Evolutionary conservation across 345 rosid genomes (phyloP).

Genomic region (Citrus sp.): DNA sequence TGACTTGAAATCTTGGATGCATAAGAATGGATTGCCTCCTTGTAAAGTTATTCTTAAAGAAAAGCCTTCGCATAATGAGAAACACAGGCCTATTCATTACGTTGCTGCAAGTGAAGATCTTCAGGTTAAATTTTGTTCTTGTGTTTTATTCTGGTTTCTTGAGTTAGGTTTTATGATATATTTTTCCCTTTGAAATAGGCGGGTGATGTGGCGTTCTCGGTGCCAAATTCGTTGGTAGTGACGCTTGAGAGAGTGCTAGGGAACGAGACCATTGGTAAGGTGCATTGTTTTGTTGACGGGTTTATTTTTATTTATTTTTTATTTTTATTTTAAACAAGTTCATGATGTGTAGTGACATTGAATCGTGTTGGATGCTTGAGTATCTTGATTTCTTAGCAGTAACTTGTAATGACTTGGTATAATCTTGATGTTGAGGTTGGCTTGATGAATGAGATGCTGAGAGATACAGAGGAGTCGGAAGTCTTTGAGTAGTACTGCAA

Average conservation of each 20-base stretch:
- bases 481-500: too few relatives aligned
- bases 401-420: too few relatives aligned
- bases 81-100: constrained; percentile 72
- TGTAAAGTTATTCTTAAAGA: constrained; percentile 82
- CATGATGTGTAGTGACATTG: too few relatives aligned
- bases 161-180: neutral
- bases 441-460: too few relatives aligned
- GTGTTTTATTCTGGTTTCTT: neutral
- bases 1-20: constrained; percentile 95
- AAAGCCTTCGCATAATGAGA: constrained; percentile 62
- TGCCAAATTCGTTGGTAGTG: constrained; percentile 82
- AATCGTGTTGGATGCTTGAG: too few relatives aligned
- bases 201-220: constrained; percentile 84
- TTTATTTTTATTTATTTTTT: neutral
- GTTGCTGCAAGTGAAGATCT: constrained; percentile 92
- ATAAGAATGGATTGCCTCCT: constrained; percentile 81
- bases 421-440: too few relatives aligned
- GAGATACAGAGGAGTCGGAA: too few relatives aligned
- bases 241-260: constrained; percentile 96
- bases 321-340: too few relatives aligned
- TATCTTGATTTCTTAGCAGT: too few relatives aligned
- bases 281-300: constrained; percentile 15
- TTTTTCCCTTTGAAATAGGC: constrained; percentile 35
- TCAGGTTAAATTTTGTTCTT: constrained; percentile 37
- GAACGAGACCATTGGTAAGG: constrained; percentile 88